These are phyloP conservation scores for Aspergillus pseudonomiae DNA, from an alignment of 2,329 filamentous ascomycete species.

Conservation along the genomic window DNA sequence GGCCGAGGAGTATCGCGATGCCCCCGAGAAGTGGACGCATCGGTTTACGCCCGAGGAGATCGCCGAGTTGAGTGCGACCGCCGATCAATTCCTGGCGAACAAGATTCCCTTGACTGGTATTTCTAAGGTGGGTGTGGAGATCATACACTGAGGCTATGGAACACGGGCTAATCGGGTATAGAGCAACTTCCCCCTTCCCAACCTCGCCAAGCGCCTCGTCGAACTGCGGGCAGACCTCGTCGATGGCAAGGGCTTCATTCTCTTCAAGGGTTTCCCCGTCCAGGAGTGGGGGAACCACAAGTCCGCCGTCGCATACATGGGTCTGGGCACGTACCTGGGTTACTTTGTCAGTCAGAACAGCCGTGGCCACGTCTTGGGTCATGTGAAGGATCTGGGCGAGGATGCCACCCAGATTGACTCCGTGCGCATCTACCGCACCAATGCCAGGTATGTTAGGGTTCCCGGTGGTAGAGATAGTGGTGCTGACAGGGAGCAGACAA, in stretches of 20 bases:
- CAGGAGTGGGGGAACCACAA: constrained; percentile 75
- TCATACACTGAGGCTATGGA: no score
- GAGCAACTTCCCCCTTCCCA: constrained; percentile 64
- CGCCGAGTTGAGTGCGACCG: constrained; percentile 65
- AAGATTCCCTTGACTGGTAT: constrained; percentile 73
- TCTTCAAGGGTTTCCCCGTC: constrained; percentile 85
- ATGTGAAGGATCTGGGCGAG: constrained; percentile 86
- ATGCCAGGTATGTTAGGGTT: constrained; percentile 58
- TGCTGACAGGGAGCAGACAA: constrained; percentile 52
- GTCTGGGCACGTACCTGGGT: constrained; percentile 79
- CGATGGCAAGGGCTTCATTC: constrained; percentile 84
- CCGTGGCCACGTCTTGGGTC: constrained; percentile 80
- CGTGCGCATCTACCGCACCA: constrained; percentile 88
- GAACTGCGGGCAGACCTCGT: constrained; percentile 68
- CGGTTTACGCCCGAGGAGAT: constrained; percentile 68
- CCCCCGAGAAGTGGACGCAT: constrained; percentile 73
- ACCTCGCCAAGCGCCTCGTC: constrained; percentile 56
- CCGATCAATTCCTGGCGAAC: constrained; percentile 69
- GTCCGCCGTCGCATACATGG: constrained; percentile 87
- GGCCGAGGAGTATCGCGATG: constrained; percentile 63
- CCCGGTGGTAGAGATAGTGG: neutral
- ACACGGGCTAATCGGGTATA: constrained; percentile 22
- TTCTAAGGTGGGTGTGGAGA: constrained; percentile 49
- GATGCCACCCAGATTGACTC: constrained; percentile 80
- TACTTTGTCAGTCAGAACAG: constrained; percentile 89